A percentile compares a stretch with the other conserved stretches of the same genome.
These are phyloP conservation scores for Mycocentrospora acerina DNA, from an alignment of 2,329 filamentous ascomycete species.

Conservation along the genomic window DNA sequence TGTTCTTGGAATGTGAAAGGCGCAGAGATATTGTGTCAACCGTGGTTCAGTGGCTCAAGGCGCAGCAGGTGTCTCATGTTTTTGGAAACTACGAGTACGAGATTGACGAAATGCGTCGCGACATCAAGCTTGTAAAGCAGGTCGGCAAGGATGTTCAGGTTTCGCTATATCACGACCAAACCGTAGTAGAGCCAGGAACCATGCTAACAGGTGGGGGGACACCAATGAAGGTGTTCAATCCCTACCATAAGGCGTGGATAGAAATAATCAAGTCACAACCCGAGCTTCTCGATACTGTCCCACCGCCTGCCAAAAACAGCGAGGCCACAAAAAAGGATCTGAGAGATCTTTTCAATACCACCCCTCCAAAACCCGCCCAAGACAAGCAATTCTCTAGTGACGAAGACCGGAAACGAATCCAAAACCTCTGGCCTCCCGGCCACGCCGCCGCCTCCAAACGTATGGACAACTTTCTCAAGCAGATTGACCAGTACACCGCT, in stretches of 20 bases:
- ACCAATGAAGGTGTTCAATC: constrained; percentile 56
- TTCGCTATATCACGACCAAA: constrained; percentile 53
- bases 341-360: constrained; percentile 33
- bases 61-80: constrained; percentile 49
- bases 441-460: constrained; percentile 47
- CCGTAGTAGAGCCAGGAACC: constrained; percentile 49
- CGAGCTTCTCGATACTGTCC: constrained; percentile 46
- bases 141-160: constrained; percentile 42
- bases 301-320: constrained; percentile 45
- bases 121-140: constrained; percentile 47
- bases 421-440: constrained; percentile 50
- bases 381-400: constrained; percentile 45
- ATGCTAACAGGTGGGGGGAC: constrained; percentile 46
- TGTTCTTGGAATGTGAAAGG: constrained; percentile 47
- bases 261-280: constrained; percentile 46
- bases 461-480: constrained; percentile 46
- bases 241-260: constrained; percentile 53
- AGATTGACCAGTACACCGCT: constrained; percentile 44
- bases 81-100: constrained; percentile 53
- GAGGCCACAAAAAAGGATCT: constrained; percentile 27
- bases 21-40: constrained; percentile 46
- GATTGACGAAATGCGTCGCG: constrained; percentile 48
- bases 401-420: constrained; percentile 44
- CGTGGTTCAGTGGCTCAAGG: constrained; percentile 47
- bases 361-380: constrained; percentile 39